Percentiles rank a stretch among this genome's conserved stretches.
Evolutionary conservation across 768 basidiomycete genomes (phyloP).

Genomic region (Sarcodon sp.): DNA sequence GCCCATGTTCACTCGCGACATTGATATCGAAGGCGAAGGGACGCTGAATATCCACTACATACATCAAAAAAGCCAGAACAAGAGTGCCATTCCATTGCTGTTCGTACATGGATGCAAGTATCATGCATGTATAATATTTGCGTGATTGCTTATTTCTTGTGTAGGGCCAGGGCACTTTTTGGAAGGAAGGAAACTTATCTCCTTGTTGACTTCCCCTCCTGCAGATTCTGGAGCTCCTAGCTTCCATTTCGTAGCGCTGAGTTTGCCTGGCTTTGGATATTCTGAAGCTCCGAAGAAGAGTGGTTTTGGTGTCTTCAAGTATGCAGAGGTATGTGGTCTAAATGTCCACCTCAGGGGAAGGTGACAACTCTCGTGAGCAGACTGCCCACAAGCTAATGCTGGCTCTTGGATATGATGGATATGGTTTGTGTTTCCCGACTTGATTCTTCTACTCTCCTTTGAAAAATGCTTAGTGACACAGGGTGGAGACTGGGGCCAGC

Average conservation of each 20-base stretch:
- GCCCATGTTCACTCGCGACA: conserved; percentile 42
- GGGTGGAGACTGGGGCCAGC: conserved; percentile 35
- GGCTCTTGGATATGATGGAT: conserved; percentile 13
- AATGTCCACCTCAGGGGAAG: too few relatives aligned
- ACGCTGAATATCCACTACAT: conserved; percentile 44
- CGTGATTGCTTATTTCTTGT: not conserved
- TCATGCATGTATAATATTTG: not conserved
- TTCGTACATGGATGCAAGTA: conserved; percentile 47
- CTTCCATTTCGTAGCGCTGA: conserved; percentile 49
- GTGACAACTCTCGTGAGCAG: not conserved
- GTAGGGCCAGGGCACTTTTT: conserved; percentile 51
- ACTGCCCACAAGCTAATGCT: conserved; percentile 15
- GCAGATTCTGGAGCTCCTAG: conserved; percentile 27
- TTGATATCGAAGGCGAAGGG: conserved; percentile 33
- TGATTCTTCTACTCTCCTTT: conserved; percentile 4
- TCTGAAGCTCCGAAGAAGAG: conserved; percentile 40
- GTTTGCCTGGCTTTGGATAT: conserved; percentile 51
- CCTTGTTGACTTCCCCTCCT: conserved; percentile 29
- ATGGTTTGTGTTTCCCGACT: conserved; percentile 7
- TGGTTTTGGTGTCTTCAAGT: conserved; percentile 37
- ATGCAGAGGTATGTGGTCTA: conserved; percentile 31
- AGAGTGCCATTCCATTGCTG: conserved; percentile 39
- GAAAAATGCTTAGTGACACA: conserved; percentile 23
- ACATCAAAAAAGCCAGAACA: conserved; percentile 31
- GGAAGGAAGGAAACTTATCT: conserved; percentile 41